Evolutionary conservation across 108 stramenopile genomes (phyloP).

Genomic region (Mediolabrus comicus): DNA sequence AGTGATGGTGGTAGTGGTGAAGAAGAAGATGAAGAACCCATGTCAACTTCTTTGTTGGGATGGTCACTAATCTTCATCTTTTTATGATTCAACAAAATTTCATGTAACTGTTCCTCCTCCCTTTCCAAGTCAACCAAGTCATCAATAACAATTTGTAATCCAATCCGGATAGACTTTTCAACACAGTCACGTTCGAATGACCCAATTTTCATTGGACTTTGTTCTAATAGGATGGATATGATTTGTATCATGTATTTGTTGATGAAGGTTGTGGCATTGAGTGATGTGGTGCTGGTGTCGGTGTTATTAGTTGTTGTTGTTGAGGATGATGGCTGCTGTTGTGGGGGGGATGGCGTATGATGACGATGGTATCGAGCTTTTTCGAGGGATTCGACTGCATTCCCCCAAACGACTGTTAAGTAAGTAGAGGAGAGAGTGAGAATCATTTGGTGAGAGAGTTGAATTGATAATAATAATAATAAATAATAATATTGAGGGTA

Average conservation of each 20-base stretch:
- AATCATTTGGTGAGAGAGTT: no score
- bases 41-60: no score
- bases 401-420: slow-evolving; percentile 72
- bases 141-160: slow-evolving; percentile 58
- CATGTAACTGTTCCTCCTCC: slow-evolving; percentile 12
- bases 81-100: background rate
- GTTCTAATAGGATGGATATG: slow-evolving; percentile 82
- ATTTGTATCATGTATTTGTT: slow-evolving; percentile 74
- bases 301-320: background rate
- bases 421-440: background rate
- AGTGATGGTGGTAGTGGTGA: background rate
- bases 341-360: background rate
- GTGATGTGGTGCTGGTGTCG: background rate
- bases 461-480: no score
- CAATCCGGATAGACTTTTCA: slow-evolving; percentile 62
- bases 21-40: background rate
- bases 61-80: slow-evolving; percentile 2
- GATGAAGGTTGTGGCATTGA: slow-evolving; percentile 67
- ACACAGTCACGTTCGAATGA: slow-evolving; percentile 75
- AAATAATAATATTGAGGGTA: no score
- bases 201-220: slow-evolving; percentile 76
- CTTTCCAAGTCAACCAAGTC: slow-evolving; percentile 49
- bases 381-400: slow-evolving; percentile 78
- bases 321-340: background rate
- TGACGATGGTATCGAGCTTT: slow-evolving; percentile 35